Conservation (phyloP, 345 rosid species). For the Schrenkiella parvula region DNA sequence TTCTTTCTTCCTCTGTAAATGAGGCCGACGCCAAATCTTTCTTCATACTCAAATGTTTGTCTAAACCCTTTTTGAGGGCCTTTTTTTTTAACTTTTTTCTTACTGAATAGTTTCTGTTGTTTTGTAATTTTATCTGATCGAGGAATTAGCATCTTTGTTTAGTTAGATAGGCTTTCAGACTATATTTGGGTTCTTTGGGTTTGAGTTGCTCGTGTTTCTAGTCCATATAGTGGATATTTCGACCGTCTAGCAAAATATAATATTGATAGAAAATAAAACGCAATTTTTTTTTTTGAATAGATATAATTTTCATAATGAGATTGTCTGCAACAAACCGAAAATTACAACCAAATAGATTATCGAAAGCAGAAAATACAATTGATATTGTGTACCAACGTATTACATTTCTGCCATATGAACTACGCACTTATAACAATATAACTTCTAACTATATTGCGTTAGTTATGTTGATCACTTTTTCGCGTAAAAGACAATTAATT, state of each 20-base stretch:
- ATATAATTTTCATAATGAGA: background rate
- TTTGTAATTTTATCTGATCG: constrained; percentile 21
- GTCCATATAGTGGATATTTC: background rate
- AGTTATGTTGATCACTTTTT: background rate
- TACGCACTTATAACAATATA: no score
- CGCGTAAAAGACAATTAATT: background rate
- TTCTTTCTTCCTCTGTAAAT: constrained; percentile 27
- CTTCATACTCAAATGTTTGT: constrained; percentile 8
- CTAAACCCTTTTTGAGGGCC: background rate
- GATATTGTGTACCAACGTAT: background rate
- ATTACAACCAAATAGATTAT: background rate
- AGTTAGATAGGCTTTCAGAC: background rate
- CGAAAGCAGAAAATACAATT: background rate
- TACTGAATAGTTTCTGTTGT: constrained; percentile 4
- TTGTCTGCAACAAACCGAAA: background rate
- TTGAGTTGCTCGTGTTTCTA: background rate
- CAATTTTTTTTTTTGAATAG: background rate
- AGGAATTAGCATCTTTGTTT: constrained; percentile 21
- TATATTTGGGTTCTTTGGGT: background rate
- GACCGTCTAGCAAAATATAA: no score
- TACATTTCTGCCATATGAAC: background rate
- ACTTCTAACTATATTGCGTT: background rate
- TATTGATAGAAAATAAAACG: no score
- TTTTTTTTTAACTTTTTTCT: background rate
- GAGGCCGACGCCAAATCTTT: constrained; percentile 22